phyloP scores from a whole-genome alignment of 2,329 filamentous ascomycete species.

The Didymella lethalis region DNA sequence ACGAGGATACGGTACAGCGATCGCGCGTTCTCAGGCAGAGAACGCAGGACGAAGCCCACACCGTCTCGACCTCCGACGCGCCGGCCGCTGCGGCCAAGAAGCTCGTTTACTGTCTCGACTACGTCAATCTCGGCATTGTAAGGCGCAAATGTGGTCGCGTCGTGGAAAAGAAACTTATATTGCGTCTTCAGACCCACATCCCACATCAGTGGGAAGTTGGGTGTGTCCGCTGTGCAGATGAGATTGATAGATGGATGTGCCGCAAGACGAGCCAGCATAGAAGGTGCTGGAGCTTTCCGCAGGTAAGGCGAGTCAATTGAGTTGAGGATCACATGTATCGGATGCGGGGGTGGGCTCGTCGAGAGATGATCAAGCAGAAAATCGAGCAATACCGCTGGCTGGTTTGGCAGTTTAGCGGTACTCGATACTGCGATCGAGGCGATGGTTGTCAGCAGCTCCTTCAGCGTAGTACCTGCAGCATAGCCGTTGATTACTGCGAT shows the following conservation, averaged over 20 bases:
- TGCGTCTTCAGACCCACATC: slow-evolving; percentile 83
- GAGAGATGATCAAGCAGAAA: slow-evolving; percentile 69
- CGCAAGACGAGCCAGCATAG: slow-evolving; percentile 78
- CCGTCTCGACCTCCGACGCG: slow-evolving; percentile 89
- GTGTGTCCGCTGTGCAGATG: slow-evolving; percentile 84
- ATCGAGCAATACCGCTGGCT: slow-evolving; percentile 73
- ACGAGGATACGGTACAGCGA: slow-evolving; percentile 86
- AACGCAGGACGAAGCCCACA: slow-evolving; percentile 87
- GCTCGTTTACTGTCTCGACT: slow-evolving; percentile 87
- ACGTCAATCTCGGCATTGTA: slow-evolving; percentile 79
- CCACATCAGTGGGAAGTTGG: slow-evolving; percentile 88
- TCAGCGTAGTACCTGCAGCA: slow-evolving; percentile 68
- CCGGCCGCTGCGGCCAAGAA: slow-evolving; percentile 81
- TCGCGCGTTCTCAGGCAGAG: slow-evolving; percentile 89
- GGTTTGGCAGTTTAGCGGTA: slow-evolving; percentile 65
- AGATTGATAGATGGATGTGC: slow-evolving; percentile 75
- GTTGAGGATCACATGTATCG: slow-evolving; percentile 77
- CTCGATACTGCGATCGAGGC: slow-evolving; percentile 66
- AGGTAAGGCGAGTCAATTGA: slow-evolving; percentile 84
- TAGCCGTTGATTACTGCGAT: slow-evolving; percentile 92
- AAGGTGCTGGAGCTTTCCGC: slow-evolving; percentile 73
- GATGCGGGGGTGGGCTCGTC: slow-evolving; percentile 42
- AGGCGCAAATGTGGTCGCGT: slow-evolving; percentile 86
- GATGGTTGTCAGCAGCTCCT: slow-evolving; percentile 75
- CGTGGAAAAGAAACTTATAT: slow-evolving; percentile 89